Evolutionary conservation across 2,329 filamentous ascomycete genomes (phyloP), one percentile per base, ranked within the genome.

Genomic region (Lachnellula hyalina): DNA sequence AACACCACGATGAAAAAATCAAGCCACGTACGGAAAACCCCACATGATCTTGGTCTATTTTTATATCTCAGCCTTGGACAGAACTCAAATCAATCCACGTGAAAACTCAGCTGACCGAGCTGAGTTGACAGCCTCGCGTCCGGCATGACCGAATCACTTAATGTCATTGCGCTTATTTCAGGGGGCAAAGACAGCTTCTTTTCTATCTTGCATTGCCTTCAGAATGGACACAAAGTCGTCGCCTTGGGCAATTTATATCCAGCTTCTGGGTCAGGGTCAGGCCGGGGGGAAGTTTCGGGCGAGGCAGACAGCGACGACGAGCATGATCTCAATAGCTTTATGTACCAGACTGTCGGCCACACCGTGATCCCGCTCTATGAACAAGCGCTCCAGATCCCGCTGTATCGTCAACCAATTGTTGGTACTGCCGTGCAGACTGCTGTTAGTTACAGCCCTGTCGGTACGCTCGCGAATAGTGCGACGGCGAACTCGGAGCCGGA

Each of bases 281-380:
- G 49, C 47, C 49, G 11, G 42, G 6, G 47, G 19, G 51, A 52
- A 53, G 52, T 45, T 48, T 51, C 12, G 42, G 6, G 46, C 38
- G 57, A 53, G 34, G 58, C 61, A 5, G 71, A 68, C 44, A 36
- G 15, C 28, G 69, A 71, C 5, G 75, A 79, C 36, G 75, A 77
- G 59, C 74, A 79, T 53, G 89, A 97, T 70, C 79, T 96, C 64
- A 90, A 99, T 72, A 96, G 92, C 75, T 97, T 94, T 84, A 99
- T 99, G 94, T 99, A 97, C 77, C 94, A 99, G 76, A 99, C 94
- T 3, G 89, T 96, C 57, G 94, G 94, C 12, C 90, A 97, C 72
- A 80, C 84, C 55, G 77, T 96, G 17, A 86, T 97, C 54, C 90
- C 92, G 2, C 79, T 96, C 15, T 97, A 96, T 69, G 85, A 86